Evolutionary conservation across 345 rosid species (phyloP), one percentile per base, ranked within the genome.

Genomic region (Brassica rapa): DNA sequence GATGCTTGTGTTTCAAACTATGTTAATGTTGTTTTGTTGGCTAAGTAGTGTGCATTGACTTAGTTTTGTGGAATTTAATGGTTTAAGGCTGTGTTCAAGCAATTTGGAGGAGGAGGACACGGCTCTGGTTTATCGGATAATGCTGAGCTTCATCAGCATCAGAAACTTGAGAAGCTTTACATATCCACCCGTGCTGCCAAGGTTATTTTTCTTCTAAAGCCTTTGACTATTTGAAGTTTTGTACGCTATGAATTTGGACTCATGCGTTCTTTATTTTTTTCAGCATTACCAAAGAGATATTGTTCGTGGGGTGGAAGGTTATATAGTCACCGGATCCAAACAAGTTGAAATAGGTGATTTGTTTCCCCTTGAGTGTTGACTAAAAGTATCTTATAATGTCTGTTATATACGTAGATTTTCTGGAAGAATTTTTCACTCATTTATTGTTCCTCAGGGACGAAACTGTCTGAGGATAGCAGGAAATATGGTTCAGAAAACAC

Each of bases 281-380:
- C 91, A 94, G 98, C 98, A 92, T 88, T 94, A 82, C 71, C 98
- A 94, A 91, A 87, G 97, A 82, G 98, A 94, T 80, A 88, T 94
- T 75, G 97, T 94, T 29, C 98, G 98, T 53, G 98, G 98, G 39
- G 98, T 93, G 15, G 98, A 94, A 89, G 98, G 98, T 64, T 89
- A 92, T 82, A 89, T 94, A 14, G 93, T 91, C 64, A 89, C 91
- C 0, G 98, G 98, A 37, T 88, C 97, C 29, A 94, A 92, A 80
- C 98, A 91, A 86, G 97, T 94, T 79, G 98, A 94, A 81, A 93
- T 94, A 81, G 98, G 98, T 89, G 71, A 85, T 74, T 75, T 61
- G 19, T 63, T 71, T 68, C 65, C 33, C 5, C 49, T 19, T 19
- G 19, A 19, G 19, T 19, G 19, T 19, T 19, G 19, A 19, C 19